Conservation (phyloP, 2,329 filamentous ascomycete genomes). For the Fusarium mangiferae region DNA sequence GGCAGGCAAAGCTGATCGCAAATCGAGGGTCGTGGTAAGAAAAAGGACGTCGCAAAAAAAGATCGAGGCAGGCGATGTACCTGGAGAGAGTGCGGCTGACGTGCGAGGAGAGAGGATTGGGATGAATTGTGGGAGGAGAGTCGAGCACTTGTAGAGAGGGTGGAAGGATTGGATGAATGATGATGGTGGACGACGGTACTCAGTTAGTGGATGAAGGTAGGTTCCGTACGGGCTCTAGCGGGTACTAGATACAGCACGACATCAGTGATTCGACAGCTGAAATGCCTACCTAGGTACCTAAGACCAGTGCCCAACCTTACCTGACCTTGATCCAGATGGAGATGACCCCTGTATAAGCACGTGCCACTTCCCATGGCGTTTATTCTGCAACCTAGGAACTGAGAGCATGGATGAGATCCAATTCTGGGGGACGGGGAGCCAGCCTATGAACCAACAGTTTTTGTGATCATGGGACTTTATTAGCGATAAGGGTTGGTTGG, state of each 20-base stretch:
- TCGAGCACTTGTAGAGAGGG: constrained; percentile 14
- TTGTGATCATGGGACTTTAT: neutral
- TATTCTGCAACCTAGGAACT: constrained; percentile 8
- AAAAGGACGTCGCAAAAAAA: constrained; percentile 6
- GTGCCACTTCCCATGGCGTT: constrained; percentile 35
- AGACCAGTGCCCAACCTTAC: constrained; percentile 10
- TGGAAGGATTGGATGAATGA: constrained; percentile 2
- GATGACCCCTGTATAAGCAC: constrained; percentile 43
- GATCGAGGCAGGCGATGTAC: constrained; percentile 10
- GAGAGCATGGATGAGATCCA: neutral
- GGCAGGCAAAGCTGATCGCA: constrained; percentile 24
- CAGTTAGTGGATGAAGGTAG: constrained; percentile 3
- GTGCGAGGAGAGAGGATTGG: constrained; percentile 16
- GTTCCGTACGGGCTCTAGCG: neutral
- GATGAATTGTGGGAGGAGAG: constrained; percentile 13
- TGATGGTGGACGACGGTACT: constrained; percentile 3
- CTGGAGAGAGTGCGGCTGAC: constrained; percentile 18
- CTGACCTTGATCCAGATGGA: constrained; percentile 8
- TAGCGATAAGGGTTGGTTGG: neutral
- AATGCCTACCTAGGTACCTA: neutral
- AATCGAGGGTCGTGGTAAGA: constrained; percentile 8
- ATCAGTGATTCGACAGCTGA: constrained; percentile 22
- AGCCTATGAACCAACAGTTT: neutral
- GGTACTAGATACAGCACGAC: constrained; percentile 17
- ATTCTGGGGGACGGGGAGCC: neutral